phyloP scores from a whole-genome alignment of 1,139 yeast species.

The Sporopachydermia cereana region DNA sequence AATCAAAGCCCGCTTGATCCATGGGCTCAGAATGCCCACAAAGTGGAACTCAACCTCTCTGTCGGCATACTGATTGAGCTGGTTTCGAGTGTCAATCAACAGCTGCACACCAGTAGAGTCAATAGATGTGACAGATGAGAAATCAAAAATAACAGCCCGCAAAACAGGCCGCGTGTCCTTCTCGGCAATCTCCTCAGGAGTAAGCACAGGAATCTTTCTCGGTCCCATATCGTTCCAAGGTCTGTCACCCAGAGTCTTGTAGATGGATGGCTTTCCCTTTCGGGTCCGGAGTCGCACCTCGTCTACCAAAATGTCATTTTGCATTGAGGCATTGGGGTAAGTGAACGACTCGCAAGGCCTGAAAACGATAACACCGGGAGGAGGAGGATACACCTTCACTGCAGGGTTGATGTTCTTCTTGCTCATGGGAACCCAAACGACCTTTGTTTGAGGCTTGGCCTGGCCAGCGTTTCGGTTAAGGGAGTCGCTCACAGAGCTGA shows the following conservation, averaged over 20 bases:
- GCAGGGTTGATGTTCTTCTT: conserved; percentile 45
- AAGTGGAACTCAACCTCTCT: conserved; percentile 84
- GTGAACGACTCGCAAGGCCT: conserved; percentile 73
- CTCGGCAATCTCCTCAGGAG: conserved; percentile 13
- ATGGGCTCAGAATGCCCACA: conserved; percentile 72
- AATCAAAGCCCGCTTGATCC: conserved; percentile 72
- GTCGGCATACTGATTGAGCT: conserved; percentile 65
- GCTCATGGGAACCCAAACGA: conserved; percentile 64
- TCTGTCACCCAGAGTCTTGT: conserved; percentile 47
- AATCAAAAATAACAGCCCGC: conserved; percentile 67
- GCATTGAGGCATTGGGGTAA: conserved; percentile 71
- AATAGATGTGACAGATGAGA: conserved; percentile 59
- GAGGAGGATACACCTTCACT: conserved; percentile 59
- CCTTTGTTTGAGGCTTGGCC: conserved; percentile 17
- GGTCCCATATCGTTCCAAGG: conserved; percentile 94
- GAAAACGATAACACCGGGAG: conserved; percentile 83
- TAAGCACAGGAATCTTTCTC: conserved; percentile 15
- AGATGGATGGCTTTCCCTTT: conserved; percentile 41
- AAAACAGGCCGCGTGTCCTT: conserved; percentile 53
- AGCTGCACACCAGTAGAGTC: conserved; percentile 78
- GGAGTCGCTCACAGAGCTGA: conserved; percentile 5
- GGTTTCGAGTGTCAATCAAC: conserved; percentile 63
- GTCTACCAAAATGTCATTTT: conserved; percentile 58
- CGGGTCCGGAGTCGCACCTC: conserved; percentile 51
- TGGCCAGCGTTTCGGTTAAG: conserved; percentile 12